Percentiles rank a stretch among this genome's conserved stretches.
Evolutionary conservation across 2,329 filamentous ascomycete species (phyloP).

Genomic region (Aspergillus luchuensis): DNA sequence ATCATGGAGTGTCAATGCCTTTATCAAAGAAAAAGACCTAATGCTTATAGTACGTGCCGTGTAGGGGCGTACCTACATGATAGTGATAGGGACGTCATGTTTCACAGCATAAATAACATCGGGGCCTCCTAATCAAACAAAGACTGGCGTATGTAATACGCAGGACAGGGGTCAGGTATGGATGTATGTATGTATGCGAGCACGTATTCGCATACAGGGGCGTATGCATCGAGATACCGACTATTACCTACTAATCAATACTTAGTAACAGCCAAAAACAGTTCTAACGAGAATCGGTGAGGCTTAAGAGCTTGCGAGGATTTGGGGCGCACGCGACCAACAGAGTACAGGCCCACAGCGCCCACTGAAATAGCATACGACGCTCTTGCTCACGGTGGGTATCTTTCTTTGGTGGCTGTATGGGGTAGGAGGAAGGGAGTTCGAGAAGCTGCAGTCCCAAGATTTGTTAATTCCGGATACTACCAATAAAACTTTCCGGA

Average conservation of each 20-base stretch:
- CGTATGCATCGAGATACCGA: not conserved
- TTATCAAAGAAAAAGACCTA: not conserved
- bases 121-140: not conserved
- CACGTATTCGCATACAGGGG: not conserved
- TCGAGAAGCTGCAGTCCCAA: not conserved
- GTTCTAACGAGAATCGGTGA: too few relatives aligned
- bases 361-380: not conserved
- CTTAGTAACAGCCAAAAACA: too few relatives aligned
- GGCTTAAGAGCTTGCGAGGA: too few relatives aligned
- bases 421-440: not conserved
- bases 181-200: not conserved
- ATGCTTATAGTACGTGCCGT: not conserved
- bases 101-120: slow-evolving; percentile 7
- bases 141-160: not conserved
- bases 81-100: slow-evolving; percentile 2
- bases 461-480: not conserved
- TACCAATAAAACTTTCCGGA: not conserved
- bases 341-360: not conserved
- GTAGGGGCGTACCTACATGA: not conserved
- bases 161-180: not conserved
- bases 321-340: not conserved
- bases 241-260: not conserved
- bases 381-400: not conserved
- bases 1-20: not conserved
- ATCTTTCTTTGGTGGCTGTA: not conserved